These are phyloP conservation scores for Teratosphaeria zuluensis DNA, from an alignment of 2,329 filamentous ascomycete genomes.

Conservation along the genomic window DNA sequence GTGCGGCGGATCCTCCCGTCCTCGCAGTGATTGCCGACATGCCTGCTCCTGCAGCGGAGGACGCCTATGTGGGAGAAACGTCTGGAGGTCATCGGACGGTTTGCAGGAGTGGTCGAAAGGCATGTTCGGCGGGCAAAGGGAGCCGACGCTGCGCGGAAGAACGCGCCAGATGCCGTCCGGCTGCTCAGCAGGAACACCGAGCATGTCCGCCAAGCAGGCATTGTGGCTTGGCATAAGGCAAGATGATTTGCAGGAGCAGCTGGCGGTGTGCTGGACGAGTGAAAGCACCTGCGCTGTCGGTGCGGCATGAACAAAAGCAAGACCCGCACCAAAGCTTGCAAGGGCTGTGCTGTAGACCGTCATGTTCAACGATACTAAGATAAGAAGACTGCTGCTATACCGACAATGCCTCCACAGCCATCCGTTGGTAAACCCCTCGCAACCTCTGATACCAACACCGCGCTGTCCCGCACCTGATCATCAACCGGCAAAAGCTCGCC, in stretches of 20 bases:
- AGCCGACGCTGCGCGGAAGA: too few species aligned
- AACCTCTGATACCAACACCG: background rate
- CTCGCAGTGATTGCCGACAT: background rate
- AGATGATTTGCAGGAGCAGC: background rate
- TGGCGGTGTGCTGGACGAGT: background rate
- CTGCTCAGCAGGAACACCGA: background rate
- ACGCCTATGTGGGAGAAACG: background rate
- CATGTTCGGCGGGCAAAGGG: background rate
- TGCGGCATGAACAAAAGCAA: background rate
- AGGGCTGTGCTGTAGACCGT: background rate
- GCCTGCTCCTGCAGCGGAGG: background rate
- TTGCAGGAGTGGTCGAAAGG: background rate
- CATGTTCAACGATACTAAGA: background rate
- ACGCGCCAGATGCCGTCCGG: too few species aligned
- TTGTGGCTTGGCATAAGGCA: background rate
- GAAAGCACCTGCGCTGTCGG: background rate
- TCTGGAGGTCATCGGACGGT: background rate
- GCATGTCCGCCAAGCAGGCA: background rate
- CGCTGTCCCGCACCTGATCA: background rate
- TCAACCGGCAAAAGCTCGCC: background rate
- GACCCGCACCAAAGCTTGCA: too few species aligned
- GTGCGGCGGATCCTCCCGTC: background rate
- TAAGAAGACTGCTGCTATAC: background rate
- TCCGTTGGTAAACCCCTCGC: background rate
- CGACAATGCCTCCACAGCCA: background rate